Percentiles rank a stretch among this genome's conserved stretches.
Evolutionary conservation across 176 grass and related monocot genomes (phyloP).

Genomic region (Aegilops umbellulata): DNA sequence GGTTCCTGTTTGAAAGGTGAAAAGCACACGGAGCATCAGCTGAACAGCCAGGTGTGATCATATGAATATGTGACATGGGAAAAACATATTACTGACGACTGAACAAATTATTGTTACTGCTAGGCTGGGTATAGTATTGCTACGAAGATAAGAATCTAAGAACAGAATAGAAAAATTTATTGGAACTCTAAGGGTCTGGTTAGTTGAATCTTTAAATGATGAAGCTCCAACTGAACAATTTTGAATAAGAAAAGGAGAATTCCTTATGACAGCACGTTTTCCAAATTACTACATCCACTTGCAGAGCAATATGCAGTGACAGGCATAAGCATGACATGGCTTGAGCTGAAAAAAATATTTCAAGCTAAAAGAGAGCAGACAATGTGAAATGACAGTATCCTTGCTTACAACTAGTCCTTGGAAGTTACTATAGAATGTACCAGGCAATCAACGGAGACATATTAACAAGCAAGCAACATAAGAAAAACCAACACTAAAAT

Average conservation of each 20-base stretch:
- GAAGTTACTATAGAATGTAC: not conserved
- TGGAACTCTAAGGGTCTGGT: not conserved
- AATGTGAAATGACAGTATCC: not conserved
- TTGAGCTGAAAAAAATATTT: not conserved
- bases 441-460: not conserved
- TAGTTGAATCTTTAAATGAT: not conserved
- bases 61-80: not conserved
- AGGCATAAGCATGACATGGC: not conserved
- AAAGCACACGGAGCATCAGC: constrained; percentile 21
- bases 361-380: not conserved
- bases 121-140: not conserved
- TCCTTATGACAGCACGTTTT: not conserved
- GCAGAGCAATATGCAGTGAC: not conserved
- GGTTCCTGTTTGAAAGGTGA: constrained; percentile 55
- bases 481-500: not conserved
- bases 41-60: not conserved
- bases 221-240: not conserved
- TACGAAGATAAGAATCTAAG: not conserved
- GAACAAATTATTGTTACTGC: not conserved
- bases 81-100: not conserved
- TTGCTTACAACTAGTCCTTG: not conserved
- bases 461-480: not conserved
- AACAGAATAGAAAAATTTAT: not conserved
- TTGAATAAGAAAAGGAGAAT: not conserved
- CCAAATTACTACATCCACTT: not conserved